Percentiles rank a stretch among this genome's conserved stretches.
phyloP scores from a whole-genome alignment of 768 basidiomycete genomes.

The Paxillus ammoniavirescens region DNA sequence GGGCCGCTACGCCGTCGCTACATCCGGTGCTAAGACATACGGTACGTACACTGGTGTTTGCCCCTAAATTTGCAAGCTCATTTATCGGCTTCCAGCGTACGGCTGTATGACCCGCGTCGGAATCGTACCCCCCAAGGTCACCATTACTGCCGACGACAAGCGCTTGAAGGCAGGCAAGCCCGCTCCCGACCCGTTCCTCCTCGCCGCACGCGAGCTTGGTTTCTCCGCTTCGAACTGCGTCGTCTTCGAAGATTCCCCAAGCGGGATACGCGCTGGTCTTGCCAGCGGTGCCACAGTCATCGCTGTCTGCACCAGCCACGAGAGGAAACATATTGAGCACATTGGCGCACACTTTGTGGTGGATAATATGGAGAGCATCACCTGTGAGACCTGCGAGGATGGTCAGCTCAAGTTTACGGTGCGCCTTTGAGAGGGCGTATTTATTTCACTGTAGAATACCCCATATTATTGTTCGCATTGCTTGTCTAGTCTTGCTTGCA shows the following conservation, averaged over 20 bases:
- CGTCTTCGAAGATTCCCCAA: conserved; percentile 75
- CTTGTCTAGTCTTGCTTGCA: background rate
- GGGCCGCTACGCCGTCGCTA: conserved; percentile 70
- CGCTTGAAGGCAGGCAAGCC: conserved; percentile 67
- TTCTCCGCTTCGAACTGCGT: conserved; percentile 59
- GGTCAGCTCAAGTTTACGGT: conserved; percentile 47
- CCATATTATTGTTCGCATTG: background rate
- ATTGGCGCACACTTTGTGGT: conserved; percentile 58
- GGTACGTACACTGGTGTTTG: conserved; percentile 36
- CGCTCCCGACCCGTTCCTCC: conserved; percentile 62
- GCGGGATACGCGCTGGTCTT: conserved; percentile 65
- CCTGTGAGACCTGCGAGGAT: conserved; percentile 39
- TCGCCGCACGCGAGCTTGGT: conserved; percentile 57
- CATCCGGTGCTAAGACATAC: conserved; percentile 71
- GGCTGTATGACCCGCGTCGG: conserved; percentile 73
- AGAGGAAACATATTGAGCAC: conserved; percentile 50
- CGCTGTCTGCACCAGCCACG: conserved; percentile 73
- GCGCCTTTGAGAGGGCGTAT: conserved; percentile 9
- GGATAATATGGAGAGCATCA: conserved; percentile 51
- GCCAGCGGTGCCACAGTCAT: conserved; percentile 73
- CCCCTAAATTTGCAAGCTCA: background rate
- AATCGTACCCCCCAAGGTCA: conserved; percentile 63
- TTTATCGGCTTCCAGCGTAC: conserved; percentile 37
- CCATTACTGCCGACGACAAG: conserved; percentile 76
- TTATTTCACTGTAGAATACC: background rate